Evolutionary conservation across 139 green algal genomes (phyloP).

Genomic region (Micromonas pusilla): DNA sequence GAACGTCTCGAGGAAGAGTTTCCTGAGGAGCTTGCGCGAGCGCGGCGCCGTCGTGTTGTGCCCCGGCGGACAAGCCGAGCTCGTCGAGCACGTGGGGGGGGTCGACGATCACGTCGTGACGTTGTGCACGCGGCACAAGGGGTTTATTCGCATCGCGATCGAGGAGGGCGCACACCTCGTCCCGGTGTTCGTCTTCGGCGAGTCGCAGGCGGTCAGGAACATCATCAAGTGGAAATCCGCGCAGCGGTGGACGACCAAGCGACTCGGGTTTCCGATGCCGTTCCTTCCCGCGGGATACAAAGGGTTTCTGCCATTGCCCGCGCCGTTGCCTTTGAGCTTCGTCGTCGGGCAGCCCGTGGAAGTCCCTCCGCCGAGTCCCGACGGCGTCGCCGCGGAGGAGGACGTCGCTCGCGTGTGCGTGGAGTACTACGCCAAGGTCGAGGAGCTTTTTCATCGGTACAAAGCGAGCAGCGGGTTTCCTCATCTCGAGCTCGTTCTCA

Average conservation of each 20-base stretch:
- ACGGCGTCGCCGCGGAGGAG: neutral
- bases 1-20: neutral
- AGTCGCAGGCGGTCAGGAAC: neutral
- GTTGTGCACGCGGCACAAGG: slow-evolving; percentile 32
- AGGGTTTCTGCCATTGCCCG: slow-evolving; percentile 35
- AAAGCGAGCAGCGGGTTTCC: slow-evolving; percentile 3
- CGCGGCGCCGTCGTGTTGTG: neutral
- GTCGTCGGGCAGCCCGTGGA: neutral
- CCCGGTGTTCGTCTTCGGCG: slow-evolving; percentile 46
- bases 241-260: slow-evolving; percentile 46
- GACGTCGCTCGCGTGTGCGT: neutral
- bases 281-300: slow-evolving; percentile 38
- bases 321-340: neutral
- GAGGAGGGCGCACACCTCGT: slow-evolving; percentile 34
- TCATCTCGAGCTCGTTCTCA: neutral
- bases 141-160: slow-evolving; percentile 42
- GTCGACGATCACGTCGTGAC: slow-evolving; percentile 15
- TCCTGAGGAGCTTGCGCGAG: slow-evolving; percentile 10
- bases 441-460: neutral
- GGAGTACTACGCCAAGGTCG: neutral
- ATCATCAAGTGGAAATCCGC: slow-evolving; percentile 13
- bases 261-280: slow-evolving; percentile 43
- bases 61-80: slow-evolving; percentile 30
- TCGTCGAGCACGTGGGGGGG: neutral
- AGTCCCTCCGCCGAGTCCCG: neutral